Evolutionary conservation across 257 asterid genomes (phyloP).

Genomic region (Leonotis leonurus): DNA sequence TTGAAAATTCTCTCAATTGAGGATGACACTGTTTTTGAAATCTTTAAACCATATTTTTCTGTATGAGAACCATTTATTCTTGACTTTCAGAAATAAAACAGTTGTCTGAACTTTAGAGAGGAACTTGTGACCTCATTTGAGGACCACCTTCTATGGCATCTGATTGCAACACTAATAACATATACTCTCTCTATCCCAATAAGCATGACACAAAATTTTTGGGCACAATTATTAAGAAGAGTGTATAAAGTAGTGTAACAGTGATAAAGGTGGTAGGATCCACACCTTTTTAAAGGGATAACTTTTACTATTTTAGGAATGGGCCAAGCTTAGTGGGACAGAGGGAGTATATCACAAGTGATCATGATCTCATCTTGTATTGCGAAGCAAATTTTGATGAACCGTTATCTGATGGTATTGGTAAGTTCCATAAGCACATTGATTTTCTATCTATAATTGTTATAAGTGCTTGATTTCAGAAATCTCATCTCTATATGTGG

Average conservation of each 20-base stretch:
- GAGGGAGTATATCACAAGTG: conserved; percentile 97
- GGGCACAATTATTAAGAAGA: too few relatives aligned
- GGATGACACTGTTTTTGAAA: conserved; percentile 92
- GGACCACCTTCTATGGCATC: conserved; percentile 98
- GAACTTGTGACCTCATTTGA: conserved; percentile 96
- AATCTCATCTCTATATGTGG: background rate
- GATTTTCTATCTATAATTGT: background rate
- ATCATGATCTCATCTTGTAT: conserved; percentile 96
- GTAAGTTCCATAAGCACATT: too few relatives aligned
- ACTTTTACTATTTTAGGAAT: too few relatives aligned
- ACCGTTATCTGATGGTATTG: conserved; percentile 79
- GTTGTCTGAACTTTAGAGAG: conserved; percentile 99
- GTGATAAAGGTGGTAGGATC: too few relatives aligned
- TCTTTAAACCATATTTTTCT: conserved; percentile 84
- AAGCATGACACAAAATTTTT: too few relatives aligned
- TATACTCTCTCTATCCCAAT: too few relatives aligned
- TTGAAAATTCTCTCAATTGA: conserved; percentile 86
- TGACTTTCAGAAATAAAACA: conserved; percentile 92
- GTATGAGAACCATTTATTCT: conserved; percentile 88
- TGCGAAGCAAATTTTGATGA: conserved; percentile 80
- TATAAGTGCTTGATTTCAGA: background rate
- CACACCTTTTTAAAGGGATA: too few relatives aligned
- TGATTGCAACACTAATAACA: conserved; percentile 96
- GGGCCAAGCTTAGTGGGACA: too few relatives aligned
- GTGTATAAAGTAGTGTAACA: too few relatives aligned